These are phyloP conservation scores for Cucurbita argyrosperma DNA, from an alignment of 306 rosid species.

Conservation along the genomic window DNA sequence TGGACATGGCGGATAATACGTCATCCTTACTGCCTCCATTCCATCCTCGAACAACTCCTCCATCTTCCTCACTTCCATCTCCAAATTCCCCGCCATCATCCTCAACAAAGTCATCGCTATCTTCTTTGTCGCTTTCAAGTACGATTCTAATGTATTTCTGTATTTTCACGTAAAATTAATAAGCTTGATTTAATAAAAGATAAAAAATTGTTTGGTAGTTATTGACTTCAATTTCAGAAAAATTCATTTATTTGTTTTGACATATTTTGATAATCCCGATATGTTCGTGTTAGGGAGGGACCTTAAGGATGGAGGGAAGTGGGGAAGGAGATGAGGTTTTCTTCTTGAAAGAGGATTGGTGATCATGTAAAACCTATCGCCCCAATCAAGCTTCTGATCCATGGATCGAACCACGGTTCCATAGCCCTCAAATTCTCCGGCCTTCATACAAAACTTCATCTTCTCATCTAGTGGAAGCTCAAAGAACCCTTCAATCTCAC, in stretches of 20 bases:
- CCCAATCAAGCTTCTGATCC: slow-evolving; percentile 73
- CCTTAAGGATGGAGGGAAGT: slow-evolving; percentile 19
- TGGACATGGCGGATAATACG: slow-evolving; percentile 72
- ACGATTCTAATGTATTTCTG: slow-evolving; percentile 39
- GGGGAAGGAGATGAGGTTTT: slow-evolving; percentile 44
- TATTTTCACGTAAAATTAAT: too few species aligned
- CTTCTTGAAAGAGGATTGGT: slow-evolving; percentile 43
- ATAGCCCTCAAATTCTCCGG: slow-evolving; percentile 64
- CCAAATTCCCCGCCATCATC: slow-evolving; percentile 30
- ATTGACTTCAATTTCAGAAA: too few species aligned
- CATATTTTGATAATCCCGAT: too few species aligned
- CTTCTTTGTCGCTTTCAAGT: slow-evolving; percentile 25
- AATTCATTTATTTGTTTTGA: too few species aligned
- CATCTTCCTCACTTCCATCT: slow-evolving; percentile 28
- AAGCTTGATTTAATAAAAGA: too few species aligned
- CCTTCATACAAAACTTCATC: slow-evolving; percentile 27
- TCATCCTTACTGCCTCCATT: slow-evolving; percentile 51
- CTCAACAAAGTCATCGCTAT: slow-evolving; percentile 29
- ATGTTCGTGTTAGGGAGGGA: too few species aligned
- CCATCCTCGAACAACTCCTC: slow-evolving; percentile 46
- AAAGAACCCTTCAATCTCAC: slow-evolving; percentile 48
- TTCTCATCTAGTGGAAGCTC: slow-evolving; percentile 52
- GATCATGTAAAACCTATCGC: slow-evolving; percentile 48
- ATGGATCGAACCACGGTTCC: slow-evolving; percentile 29
- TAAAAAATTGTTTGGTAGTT: too few species aligned